A percentile compares a stretch with the other conserved stretches of the same genome.
phyloP scores from a whole-genome alignment of 352 stramenopile genomes.

The Nothophytophthora sp. region DNA sequence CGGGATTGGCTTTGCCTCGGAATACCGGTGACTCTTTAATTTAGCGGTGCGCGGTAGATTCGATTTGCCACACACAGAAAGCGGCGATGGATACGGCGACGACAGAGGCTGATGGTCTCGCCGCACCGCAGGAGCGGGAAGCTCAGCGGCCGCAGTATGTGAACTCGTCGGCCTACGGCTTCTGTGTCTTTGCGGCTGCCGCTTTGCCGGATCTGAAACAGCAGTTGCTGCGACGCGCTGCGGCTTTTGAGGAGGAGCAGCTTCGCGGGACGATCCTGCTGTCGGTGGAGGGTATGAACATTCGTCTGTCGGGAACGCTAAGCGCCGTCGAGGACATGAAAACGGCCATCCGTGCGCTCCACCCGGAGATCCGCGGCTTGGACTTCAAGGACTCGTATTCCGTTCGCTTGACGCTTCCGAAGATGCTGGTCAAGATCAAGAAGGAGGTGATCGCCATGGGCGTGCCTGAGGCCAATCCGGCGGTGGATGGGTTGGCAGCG shows the following conservation, averaged over 20 bases:
- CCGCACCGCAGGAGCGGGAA: not conserved
- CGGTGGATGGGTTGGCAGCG: slow-evolving; percentile 43
- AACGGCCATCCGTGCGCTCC: slow-evolving; percentile 32
- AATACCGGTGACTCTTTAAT: too few relatives aligned
- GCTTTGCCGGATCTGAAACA: slow-evolving; percentile 38
- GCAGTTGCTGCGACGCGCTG: slow-evolving; percentile 31
- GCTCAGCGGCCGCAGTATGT: slow-evolving; percentile 18
- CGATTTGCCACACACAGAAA: too few relatives aligned
- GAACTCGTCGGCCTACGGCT: slow-evolving; percentile 77
- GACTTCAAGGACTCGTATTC: slow-evolving; percentile 73
- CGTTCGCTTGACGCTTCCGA: slow-evolving; percentile 51
- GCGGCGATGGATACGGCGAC: slow-evolving; percentile 9
- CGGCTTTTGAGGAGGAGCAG: slow-evolving; percentile 25
- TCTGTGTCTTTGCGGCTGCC: slow-evolving; percentile 50
- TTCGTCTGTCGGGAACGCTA: slow-evolving; percentile 56
- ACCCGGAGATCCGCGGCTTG: slow-evolving; percentile 40
- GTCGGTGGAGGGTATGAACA: slow-evolving; percentile 66
- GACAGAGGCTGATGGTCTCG: slow-evolving; percentile 2
- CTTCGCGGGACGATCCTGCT: slow-evolving; percentile 72
- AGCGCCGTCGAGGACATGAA: slow-evolving; percentile 51
- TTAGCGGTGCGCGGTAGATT: too few relatives aligned
- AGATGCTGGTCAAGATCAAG: slow-evolving; percentile 78
- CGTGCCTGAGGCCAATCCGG: slow-evolving; percentile 40
- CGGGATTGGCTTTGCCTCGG: too few relatives aligned
- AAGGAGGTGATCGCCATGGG: slow-evolving; percentile 82